Base-by-base conservation (phyloP, 805 yeast genomes). In the Metschnikowia dekortorum region DNA sequence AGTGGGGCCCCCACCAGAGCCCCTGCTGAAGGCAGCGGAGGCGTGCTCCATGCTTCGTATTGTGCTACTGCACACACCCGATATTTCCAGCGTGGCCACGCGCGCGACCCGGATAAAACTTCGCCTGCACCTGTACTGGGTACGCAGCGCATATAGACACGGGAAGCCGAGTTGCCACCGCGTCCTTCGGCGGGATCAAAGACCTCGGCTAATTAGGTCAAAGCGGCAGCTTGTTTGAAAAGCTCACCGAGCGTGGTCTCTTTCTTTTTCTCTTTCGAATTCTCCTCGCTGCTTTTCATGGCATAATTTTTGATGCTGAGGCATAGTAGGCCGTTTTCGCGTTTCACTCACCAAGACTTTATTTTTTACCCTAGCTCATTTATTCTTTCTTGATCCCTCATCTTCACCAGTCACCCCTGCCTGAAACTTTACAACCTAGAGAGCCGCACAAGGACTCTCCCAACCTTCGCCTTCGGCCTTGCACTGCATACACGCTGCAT, bases 71-170 rank as follows among this genome's bases (percentile, higher is more conserved):
- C 34, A 39, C 26, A 11, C 34, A 8, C 29, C 30, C 14, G 22
- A 26, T 28, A 28, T 26, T 31, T 28, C 43, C 34, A 30, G 43
- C 34, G 33, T 30, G 43, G 43, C 34, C 14, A 26, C 26, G 26
- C 11, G 16, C 30, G 43, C 43, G 43, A 39, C 43, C 34, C 43
- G 34, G 43, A 28, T 39, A 39, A 39, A 39, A 39, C 34, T 13
- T 13, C 3, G n/a, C 40, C 32, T 39, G 41, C 13, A 28, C 41
- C 41, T 13, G 40, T 36, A 18, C 22, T 16, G 16, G 36, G 13
- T 18, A 16, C 31, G 41, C 41, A 39, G 41, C 32, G 41, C 41
- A 39, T 39, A 39, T 26, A 39, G 32, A 13, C 30, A 38, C 7
- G n/a, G 26, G 5, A 39, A 39, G 18, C 29, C 22, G 41, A 28